Percentiles rank a stretch among this genome's conserved stretches.
phyloP scores from a whole-genome alignment of 2,329 filamentous ascomycete genomes.

The Ceratocystis destructans region DNA sequence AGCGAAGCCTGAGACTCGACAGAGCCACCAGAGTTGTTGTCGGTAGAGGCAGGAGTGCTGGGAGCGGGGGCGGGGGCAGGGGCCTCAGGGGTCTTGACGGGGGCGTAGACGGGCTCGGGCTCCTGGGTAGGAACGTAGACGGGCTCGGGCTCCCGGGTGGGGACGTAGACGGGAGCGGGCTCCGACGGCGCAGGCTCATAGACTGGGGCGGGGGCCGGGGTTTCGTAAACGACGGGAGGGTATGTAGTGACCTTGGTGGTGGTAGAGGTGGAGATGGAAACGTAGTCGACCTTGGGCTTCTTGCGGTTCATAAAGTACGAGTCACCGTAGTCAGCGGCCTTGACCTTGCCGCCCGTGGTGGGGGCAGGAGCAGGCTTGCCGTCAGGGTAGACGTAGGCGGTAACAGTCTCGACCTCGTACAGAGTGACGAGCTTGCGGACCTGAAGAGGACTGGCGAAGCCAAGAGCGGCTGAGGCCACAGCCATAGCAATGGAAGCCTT shows the following conservation, averaged over 20 bases:
- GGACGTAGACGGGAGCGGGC: constrained; percentile 14
- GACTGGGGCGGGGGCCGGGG: constrained; percentile 21
- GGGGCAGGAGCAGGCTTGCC: constrained; percentile 20
- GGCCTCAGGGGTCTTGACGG: neutral
- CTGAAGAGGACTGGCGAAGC: constrained; percentile 32
- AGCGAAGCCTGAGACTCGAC: constrained; percentile 29
- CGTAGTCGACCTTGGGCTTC: constrained; percentile 7
- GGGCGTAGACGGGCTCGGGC: neutral
- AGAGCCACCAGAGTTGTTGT: constrained; percentile 22
- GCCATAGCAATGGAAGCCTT: constrained; percentile 36
- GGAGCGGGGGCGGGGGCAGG: constrained; percentile 6
- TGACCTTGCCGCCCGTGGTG: constrained; percentile 17
- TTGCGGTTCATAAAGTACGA: constrained; percentile 17
- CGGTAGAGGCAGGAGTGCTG: constrained; percentile 4
- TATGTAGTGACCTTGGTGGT: constrained; percentile 22
- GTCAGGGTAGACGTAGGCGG: constrained; percentile 23
- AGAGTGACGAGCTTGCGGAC: constrained; percentile 31
- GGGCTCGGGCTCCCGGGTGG: constrained; percentile 7
- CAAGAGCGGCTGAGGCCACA: constrained; percentile 34
- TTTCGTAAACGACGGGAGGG: constrained; percentile 23
- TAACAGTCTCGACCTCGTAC: constrained; percentile 32
- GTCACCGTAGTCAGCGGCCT: constrained; percentile 10
- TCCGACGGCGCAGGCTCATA: constrained; percentile 21
- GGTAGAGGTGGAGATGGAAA: constrained; percentile 14
- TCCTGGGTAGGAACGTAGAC: constrained; percentile 16